Percentiles rank a stretch among this genome's conserved stretches.
Conservation (phyloP, 139 green algal genomes). For the Auxenochlorella pyrenoidosa region DNA sequence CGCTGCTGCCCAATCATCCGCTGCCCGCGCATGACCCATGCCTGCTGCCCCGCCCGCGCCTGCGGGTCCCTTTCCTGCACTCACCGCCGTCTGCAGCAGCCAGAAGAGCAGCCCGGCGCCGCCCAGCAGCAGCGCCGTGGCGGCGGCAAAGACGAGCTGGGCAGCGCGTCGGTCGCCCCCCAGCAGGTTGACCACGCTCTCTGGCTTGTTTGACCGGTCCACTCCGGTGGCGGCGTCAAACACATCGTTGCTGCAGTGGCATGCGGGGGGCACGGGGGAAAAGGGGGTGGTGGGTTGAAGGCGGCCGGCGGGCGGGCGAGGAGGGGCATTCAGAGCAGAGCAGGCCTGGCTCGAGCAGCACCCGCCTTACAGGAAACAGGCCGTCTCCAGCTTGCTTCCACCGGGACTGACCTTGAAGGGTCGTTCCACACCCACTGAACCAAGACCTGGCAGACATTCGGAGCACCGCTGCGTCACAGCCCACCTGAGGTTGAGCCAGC, state of each 20-base stretch:
- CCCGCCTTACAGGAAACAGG: not conserved
- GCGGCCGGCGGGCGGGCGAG: no score
- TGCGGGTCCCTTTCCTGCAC: not conserved
- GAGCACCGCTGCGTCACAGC: not conserved
- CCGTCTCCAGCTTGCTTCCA: not conserved
- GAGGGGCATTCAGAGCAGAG: not conserved
- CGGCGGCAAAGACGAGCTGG: slow-evolving; percentile 46
- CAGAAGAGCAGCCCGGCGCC: slow-evolving; percentile 64
- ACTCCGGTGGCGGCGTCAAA: slow-evolving; percentile 94
- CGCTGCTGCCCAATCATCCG: no score
- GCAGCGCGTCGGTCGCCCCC: slow-evolving; percentile 51
- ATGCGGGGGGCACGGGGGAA: not conserved
- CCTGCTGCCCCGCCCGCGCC: not conserved
- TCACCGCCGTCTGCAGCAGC: slow-evolving; percentile 38
- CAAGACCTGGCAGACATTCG: no score
- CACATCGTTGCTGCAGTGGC: slow-evolving; percentile 90
- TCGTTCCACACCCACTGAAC: no score
- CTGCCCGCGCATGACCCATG: no score
- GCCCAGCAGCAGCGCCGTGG: slow-evolving; percentile 60
- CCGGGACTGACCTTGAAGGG: no score
- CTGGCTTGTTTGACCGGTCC: slow-evolving; percentile 84
- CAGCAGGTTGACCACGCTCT: slow-evolving; percentile 95
- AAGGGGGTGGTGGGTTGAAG: not conserved
- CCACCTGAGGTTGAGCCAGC: slow-evolving; percentile 96
- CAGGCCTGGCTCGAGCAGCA: not conserved